Evolutionary conservation across 139 green algal species (phyloP).

Genomic region (Chlamydomonas schloesseri): DNA sequence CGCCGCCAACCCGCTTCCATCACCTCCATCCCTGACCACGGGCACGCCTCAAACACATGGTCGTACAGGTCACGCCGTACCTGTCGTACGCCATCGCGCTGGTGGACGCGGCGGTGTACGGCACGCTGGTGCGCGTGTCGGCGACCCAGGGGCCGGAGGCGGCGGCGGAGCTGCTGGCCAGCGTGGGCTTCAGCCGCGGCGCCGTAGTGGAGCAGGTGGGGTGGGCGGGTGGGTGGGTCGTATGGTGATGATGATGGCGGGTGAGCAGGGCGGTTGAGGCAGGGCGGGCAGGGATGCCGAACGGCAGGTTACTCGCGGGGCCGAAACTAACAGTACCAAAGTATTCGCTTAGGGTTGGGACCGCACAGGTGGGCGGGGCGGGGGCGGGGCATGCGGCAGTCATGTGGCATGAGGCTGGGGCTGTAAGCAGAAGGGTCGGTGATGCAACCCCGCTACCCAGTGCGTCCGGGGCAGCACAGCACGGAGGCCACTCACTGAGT

Average conservation of each 20-base stretch:
- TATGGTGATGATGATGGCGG: neutral
- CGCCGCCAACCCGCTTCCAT: neutral
- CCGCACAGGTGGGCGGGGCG: too few relatives aligned
- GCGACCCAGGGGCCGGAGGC: conserved; percentile 12
- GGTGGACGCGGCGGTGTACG: conserved; percentile 19
- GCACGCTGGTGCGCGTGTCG: neutral
- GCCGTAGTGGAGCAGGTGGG: conserved; percentile 14
- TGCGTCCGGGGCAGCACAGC: too few relatives aligned
- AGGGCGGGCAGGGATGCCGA: too few relatives aligned
- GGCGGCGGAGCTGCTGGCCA: conserved; percentile 22
- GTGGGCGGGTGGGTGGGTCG: neutral
- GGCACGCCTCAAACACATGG: too few relatives aligned
- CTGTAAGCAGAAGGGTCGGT: too few relatives aligned
- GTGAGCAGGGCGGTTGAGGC: neutral
- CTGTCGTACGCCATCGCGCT: conserved; percentile 1
- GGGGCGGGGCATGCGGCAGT: too few relatives aligned
- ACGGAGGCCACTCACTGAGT: too few relatives aligned
- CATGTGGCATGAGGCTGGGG: too few relatives aligned
- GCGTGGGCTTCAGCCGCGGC: neutral
- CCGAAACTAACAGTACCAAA: too few relatives aligned
- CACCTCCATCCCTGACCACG: neutral
- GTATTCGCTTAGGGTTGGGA: too few relatives aligned
- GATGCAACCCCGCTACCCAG: too few relatives aligned
- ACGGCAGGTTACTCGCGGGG: too few relatives aligned
- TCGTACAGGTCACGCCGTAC: conserved; percentile 6